Evolutionary conservation across 495 filamentous ascomycete species (phyloP), one percentile per base, ranked within the genome.

Genomic region (Alectoria sarmentosa): DNA sequence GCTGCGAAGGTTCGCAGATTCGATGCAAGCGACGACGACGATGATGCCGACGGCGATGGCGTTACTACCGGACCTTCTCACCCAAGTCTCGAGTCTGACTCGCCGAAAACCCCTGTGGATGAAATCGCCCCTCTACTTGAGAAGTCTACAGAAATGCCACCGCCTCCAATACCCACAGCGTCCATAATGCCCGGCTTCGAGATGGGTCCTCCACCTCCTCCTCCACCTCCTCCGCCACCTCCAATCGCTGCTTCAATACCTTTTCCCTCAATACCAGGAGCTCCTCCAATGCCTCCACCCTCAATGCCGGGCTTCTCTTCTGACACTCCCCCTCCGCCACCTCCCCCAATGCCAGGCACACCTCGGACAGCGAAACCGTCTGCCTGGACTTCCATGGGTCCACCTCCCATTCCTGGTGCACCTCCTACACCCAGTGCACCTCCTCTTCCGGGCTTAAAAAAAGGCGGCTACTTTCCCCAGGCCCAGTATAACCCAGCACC

Each of bases 61-160:
- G 80, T 90, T 62, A 90, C 90, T 9, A 90, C 89, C 58, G 89
- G 87, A 19, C 83, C 88, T 15, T 89, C 88, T 17, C 89, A 90
- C 74, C 88, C 89, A 38, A 87, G 89, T 73, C 73, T 89, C 65
- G 88, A 90, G 65, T 86, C 88, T 6, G 79, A 87, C 63, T 79
- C 83, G 19, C 89, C 89, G 5, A 83, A 85, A 65, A 91, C 88
- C 5, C 88, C 89, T 15, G 80, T 78, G 42, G 89, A 91, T 71
- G 80, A 80, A 55, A 78, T 76, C 67, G 74, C 73, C 59, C 80
- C 72, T 32, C 68, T 69, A 59, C 56, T 61, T 10, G 65, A 72
- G 39, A 74, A 65, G 17, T 49, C 66, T 13, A 74, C 76, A 56
- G 64, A 58, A 23, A 76, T 74, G 39, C 76, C 78, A 8, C 80